Evolutionary conservation across 352 stramenopile species (phyloP).

Genomic region (Thraustochytrium sp.): DNA sequence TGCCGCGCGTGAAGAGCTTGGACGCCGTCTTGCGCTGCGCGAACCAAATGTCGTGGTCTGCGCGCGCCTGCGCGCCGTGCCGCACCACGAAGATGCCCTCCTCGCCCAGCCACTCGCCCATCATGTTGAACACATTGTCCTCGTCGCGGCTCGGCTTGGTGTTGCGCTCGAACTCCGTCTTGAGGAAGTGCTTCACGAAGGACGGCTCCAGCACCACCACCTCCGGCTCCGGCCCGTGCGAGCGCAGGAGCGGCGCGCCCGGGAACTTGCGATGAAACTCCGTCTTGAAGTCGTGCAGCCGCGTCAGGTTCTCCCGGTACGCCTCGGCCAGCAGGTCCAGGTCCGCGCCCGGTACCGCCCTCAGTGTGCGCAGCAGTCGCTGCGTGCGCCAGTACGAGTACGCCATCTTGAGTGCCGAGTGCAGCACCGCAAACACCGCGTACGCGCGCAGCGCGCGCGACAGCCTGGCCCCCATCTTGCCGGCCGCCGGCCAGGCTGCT

Average conservation of each 20-base stretch:
- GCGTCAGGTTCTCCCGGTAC: neutral
- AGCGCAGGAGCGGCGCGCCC: neutral
- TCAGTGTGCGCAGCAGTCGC: neutral
- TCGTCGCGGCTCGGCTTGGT: constrained; percentile 12
- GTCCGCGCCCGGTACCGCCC: neutral
- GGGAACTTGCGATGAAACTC: neutral
- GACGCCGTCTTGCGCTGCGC: constrained; percentile 19
- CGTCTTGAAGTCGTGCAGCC: constrained; percentile 21
- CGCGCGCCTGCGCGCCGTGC: neutral
- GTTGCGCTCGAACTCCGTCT: constrained; percentile 16
- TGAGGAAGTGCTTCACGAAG: constrained; percentile 15
- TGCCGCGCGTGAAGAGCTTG: constrained; percentile 36
- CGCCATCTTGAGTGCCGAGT: constrained; percentile 24
- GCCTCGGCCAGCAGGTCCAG: neutral
- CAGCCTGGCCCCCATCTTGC: too few relatives aligned
- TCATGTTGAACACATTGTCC: constrained; percentile 33
- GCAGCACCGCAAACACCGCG: neutral
- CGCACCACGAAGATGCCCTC: constrained; percentile 40
- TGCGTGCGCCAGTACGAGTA: neutral
- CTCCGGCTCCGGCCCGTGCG: neutral
- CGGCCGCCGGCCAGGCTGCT: too few relatives aligned
- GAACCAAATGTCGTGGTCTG: constrained; percentile 3
- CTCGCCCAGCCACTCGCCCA: constrained; percentile 24
- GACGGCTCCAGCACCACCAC: neutral
- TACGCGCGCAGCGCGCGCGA: neutral